Evolutionary conservation across 495 filamentous ascomycete genomes (phyloP), one percentile per base, ranked within the genome.

Genomic region (Trichocladium antarcticum): DNA sequence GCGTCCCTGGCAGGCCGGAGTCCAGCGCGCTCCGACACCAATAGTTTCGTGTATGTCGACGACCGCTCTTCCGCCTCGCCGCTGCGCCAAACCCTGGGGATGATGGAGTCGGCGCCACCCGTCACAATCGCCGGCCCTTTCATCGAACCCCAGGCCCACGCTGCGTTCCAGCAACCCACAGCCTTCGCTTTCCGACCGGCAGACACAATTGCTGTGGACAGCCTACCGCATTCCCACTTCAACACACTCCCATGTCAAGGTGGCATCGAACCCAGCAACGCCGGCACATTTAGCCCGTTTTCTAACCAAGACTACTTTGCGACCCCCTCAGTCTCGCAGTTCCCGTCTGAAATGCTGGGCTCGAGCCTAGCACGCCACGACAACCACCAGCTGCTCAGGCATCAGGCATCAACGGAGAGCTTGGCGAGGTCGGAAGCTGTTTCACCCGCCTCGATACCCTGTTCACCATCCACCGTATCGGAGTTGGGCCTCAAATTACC

Each of bases 401-500:
- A 53, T n/a, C 50, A 50, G 1, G 35, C 38, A 14, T 51, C 55
- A 4, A 19, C 46, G 5, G 61, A 62, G 29, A 45, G 50, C 22
- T 37, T 53, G 11, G 39, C 55, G 5, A 55, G 57, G 11, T 40
- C 42, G 1, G 63, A 64, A 28, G 38, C 27, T n/a, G 37, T 58
- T 8, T 67, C 65, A 16, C 60, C 60, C 38, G 40, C 28, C 28
- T 61, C 56, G 12, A 51, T 63, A 32, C 56, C 68, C 7, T 59
- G 48, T 10, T 62, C 65, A 8, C 57, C 58, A 1, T 45, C 52
- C 10, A 47, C 45, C 2, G 15, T 52, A 14, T 43, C 53, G 2
- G 49, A 58, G 17, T 11, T 63, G 38, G 58, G 59, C n/a, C 68
- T 74, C 55, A 68, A 63, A 52, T 72, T 70, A 0, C 72, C 72